A percentile compares a stretch with the other conserved stretches of the same genome.
phyloP scores from a whole-genome alignment of 148 eudicot species.

The Cornus suecica region DNA sequence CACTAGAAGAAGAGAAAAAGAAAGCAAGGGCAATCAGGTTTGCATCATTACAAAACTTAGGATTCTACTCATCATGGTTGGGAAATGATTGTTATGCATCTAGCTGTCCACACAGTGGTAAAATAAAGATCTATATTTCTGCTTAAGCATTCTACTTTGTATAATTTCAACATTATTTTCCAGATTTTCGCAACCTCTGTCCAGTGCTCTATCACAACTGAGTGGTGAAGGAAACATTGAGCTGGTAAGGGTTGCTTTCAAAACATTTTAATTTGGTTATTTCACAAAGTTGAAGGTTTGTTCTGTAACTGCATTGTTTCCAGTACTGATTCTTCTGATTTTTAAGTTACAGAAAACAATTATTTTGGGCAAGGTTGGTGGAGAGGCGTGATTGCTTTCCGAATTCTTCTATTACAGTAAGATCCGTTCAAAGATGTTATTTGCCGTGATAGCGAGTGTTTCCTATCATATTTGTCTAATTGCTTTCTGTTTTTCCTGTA shows the following conservation, averaged over 20 bases:
- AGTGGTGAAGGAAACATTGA: conserved; percentile 45
- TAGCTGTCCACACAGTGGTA: not conserved
- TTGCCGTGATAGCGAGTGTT: not conserved
- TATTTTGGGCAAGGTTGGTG: conserved; percentile 38
- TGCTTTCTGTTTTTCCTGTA: not conserved
- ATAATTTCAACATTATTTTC: conserved; percentile 4
- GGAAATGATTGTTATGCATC: not conserved
- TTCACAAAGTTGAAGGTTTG: not conserved
- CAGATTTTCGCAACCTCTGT: conserved; percentile 58
- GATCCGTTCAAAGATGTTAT: conserved; percentile 3
- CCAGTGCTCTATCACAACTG: conserved; percentile 27
- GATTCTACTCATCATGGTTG: not conserved
- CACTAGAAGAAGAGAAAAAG: conserved; percentile 80
- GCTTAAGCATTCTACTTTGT: not conserved
- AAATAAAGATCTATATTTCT: not conserved
- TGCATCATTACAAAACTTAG: conserved; percentile 6
- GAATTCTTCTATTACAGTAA: conserved; percentile 14
- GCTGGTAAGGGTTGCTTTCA: conserved; percentile 49
- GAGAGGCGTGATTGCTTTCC: conserved; percentile 33
- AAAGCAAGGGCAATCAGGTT: conserved; percentile 91
- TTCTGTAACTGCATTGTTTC: not conserved
- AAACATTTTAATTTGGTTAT: not conserved
- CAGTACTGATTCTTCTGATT: not conserved
- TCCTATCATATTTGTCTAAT: not conserved
- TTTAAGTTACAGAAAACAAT: conserved; percentile 37